Percentiles rank a stretch among this genome's conserved stretches.
phyloP scores from a whole-genome alignment of 345 rosid genomes.

The Litchi chinensis region DNA sequence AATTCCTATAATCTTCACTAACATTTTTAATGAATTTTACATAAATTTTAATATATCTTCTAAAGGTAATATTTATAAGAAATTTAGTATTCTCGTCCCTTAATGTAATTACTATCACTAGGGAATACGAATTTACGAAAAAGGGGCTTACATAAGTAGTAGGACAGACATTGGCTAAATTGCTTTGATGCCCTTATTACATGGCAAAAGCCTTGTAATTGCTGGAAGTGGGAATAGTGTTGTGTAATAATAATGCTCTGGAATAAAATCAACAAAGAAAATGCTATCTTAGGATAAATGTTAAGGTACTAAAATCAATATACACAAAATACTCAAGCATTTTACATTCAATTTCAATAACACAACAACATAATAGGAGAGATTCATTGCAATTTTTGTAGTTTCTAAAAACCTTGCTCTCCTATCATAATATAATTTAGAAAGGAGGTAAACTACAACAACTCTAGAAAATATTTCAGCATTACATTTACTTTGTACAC shows the following conservation, averaged over 20 bases:
- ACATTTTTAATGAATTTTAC: too few species aligned
- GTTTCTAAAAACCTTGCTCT: neutral
- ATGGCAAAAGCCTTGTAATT: neutral
- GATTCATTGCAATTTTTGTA: neutral
- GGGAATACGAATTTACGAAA: too few species aligned
- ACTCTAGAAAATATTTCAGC: neutral
- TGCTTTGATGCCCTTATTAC: constrained; percentile 10
- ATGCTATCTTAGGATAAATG: neutral
- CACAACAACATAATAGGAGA: neutral
- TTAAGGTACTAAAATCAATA: neutral
- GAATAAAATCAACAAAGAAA: neutral
- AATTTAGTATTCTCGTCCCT: too few species aligned
- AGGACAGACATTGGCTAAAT: constrained; percentile 6
- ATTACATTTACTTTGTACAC: neutral
- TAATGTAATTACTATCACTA: too few species aligned
- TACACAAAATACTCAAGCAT: neutral
- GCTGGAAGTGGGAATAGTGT: constrained; percentile 8
- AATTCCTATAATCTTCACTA: too few species aligned
- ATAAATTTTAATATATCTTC: too few species aligned
- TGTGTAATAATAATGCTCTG: neutral
- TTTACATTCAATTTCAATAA: neutral
- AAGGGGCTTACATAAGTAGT: neutral
- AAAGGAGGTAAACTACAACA: neutral
- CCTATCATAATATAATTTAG: neutral
- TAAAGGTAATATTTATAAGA: too few species aligned